Evolutionary conservation across 2,329 filamentous ascomycete genomes (phyloP), one percentile per base, ranked within the genome.

Genomic region (Lasiodiplodia sp.): DNA sequence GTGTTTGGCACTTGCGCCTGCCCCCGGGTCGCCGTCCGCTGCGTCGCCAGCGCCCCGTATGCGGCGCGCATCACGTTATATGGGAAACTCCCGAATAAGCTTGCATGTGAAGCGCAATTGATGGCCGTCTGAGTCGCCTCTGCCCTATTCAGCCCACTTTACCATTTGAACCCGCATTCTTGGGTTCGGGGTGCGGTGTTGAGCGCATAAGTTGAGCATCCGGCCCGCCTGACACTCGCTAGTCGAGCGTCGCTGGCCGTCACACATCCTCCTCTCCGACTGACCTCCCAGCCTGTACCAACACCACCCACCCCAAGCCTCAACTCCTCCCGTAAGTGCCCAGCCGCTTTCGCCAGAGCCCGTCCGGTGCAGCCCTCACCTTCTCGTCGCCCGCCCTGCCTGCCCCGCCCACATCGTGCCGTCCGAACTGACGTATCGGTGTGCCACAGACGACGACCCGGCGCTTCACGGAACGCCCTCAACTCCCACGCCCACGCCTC

Each of bases 381-480:
- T 18, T 68, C n/a, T 57, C 18, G 16, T 38, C 47, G 67, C 31
- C 67, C 40, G 4, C 31, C 12, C 8, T 21, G 49, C 37, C 28
- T 5, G 51, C 51, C 58, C 28, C 52, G 58, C 52, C 55, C 60
- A 55, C 34, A 58, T 52, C 67, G 67, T 58, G 49, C 65, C 44
- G 31, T 10, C 55, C 23, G 58, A 51, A 64, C 67, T 68, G 58
- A 68, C 67, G 58, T 57, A 68, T 68, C 67, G 67, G 58, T 68
- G 77, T 66, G 74, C 71, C 71, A 71, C 68, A 76, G 77, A 63
- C 73, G 74, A 64, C 66, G 49, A 65, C 60, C 66, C 77, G 77
- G 77, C 76, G 76, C 75, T 74, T 75, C 72, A 78, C 77, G 76
- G 75, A 77, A 76, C 71, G 71, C 71, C 47, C 74, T 76, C 75